Evolutionary conservation across 1,139 yeast species (phyloP).

Genomic region (Candida labiduridarum): DNA sequence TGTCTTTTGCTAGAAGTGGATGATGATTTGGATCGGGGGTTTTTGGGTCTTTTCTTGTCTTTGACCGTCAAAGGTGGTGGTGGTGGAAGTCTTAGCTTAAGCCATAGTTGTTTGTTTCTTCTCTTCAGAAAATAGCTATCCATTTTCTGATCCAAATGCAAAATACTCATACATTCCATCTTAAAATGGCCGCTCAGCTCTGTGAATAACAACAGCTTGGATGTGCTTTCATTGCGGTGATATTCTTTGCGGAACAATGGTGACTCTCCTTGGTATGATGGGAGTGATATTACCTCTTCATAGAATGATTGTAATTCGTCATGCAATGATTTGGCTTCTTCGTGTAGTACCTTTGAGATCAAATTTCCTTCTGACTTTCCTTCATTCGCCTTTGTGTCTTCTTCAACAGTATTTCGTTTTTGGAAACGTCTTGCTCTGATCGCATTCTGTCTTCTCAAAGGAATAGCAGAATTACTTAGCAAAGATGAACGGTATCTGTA

Average conservation of each 20-base stretch:
- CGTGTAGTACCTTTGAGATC: constrained; percentile 6
- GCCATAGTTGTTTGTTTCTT: constrained; percentile 20
- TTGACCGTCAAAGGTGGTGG: constrained; percentile 8
- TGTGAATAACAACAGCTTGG: constrained; percentile 8
- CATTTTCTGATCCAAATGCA: constrained; percentile 24
- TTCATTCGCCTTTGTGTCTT: not conserved
- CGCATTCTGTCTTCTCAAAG: constrained; percentile 25
- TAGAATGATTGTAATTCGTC: constrained; percentile 13
- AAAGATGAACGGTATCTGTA: constrained; percentile 4
- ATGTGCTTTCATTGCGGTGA: constrained; percentile 4
- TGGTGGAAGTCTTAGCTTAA: constrained; percentile 3
- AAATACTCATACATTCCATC: constrained; percentile 2
- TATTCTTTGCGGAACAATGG: constrained; percentile 12
- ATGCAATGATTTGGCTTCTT: constrained; percentile 16
- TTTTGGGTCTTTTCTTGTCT: constrained; percentile 6
- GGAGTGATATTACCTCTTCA: constrained; percentile 1
- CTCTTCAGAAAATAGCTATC: constrained; percentile 24
- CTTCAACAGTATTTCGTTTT: constrained; percentile 4
- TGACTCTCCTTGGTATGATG: constrained; percentile 6
- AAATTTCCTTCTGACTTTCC: constrained; percentile 3
- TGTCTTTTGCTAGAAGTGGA: constrained; percentile 10
- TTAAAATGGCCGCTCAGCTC: constrained; percentile 2
- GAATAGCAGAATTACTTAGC: constrained; percentile 11
- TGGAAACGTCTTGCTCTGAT: constrained; percentile 16
- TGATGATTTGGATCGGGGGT: not conserved